Percentiles rank a stretch among this genome's conserved stretches.
Conservation (phyloP, 2,329 filamentous ascomycete genomes). For the Achaetomium macrosporum region DNA sequence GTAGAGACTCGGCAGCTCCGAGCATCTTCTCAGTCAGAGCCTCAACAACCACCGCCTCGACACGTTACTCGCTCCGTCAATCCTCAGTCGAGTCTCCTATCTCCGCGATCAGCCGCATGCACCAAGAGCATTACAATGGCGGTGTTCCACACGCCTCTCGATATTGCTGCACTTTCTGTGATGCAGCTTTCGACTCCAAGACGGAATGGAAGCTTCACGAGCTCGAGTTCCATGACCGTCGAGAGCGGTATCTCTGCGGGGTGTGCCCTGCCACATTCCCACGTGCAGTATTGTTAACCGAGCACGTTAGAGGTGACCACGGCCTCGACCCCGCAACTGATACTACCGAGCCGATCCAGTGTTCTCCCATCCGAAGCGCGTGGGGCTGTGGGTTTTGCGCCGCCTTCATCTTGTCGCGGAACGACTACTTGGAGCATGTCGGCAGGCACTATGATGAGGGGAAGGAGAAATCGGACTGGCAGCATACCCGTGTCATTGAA, state of each 20-base stretch:
- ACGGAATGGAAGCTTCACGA: conserved; percentile 22
- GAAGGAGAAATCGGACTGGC: conserved; percentile 16
- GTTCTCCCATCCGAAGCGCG: conserved; percentile 4
- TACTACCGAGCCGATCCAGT: background rate
- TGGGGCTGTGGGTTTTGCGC: conserved; percentile 25
- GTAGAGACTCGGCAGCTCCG: conserved; percentile 14
- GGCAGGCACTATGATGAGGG: conserved; percentile 21
- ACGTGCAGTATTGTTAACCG: background rate
- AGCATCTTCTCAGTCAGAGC: conserved; percentile 19
- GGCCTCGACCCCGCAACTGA: background rate
- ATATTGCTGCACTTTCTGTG: conserved; percentile 23
- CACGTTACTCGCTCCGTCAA: conserved; percentile 17
- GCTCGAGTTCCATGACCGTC: conserved; percentile 13
- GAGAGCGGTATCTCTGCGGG: conserved; percentile 9
- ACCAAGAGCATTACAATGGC: conserved; percentile 11
- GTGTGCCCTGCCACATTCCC: conserved; percentile 11
- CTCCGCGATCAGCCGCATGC: conserved; percentile 13
- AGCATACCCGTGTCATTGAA: conserved; percentile 21
- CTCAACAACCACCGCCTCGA: conserved; percentile 13
- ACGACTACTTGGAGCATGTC: conserved; percentile 26
- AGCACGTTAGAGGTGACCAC: conserved; percentile 11
- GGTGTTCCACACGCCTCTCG: conserved; percentile 1
- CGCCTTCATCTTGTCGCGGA: conserved; percentile 5
- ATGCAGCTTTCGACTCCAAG: conserved; percentile 15
- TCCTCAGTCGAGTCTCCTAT: conserved; percentile 19